Evolutionary conservation across 495 filamentous ascomycete species (phyloP).

Genomic region (Pyrenopolyporus hunteri): DNA sequence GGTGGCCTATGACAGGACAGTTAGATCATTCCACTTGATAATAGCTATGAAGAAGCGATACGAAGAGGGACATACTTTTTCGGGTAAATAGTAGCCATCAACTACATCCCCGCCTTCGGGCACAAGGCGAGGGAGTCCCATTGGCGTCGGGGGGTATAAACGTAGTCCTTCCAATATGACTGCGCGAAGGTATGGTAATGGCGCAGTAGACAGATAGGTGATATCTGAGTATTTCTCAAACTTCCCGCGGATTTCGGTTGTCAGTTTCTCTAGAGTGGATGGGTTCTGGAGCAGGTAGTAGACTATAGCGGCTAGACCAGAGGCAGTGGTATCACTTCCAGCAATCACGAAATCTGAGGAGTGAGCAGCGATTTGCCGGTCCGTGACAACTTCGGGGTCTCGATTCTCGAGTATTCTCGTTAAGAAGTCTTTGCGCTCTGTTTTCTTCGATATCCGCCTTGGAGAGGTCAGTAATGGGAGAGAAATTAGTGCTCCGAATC

Average conservation of each 20-base stretch:
- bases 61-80: conserved; percentile 42
- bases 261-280: conserved; percentile 39
- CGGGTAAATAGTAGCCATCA: conserved; percentile 44
- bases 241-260: conserved; percentile 47
- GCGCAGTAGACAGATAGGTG: conserved; percentile 21
- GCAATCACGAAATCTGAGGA: conserved; percentile 44
- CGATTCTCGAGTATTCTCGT: conserved; percentile 25
- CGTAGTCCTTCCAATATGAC: conserved; percentile 54
- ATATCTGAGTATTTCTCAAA: conserved; percentile 48
- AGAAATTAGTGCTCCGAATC: neutral
- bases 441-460: conserved; percentile 20
- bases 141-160: conserved; percentile 39
- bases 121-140: conserved; percentile 38
- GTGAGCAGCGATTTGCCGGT: conserved; percentile 35
- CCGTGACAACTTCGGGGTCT: conserved; percentile 26
- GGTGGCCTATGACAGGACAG: conserved; percentile 31
- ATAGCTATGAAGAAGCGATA: neutral
- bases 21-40: neutral
- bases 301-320: conserved; percentile 44
- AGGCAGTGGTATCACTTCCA: conserved; percentile 57
- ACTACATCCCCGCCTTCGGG: conserved; percentile 42
- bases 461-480: neutral
- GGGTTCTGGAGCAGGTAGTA: conserved; percentile 48
- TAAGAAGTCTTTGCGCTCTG: conserved; percentile 33
- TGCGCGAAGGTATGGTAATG: conserved; percentile 48